Base-by-base conservation (phyloP, 805 yeast species). In the Maudiozyma turicensis region DNA sequence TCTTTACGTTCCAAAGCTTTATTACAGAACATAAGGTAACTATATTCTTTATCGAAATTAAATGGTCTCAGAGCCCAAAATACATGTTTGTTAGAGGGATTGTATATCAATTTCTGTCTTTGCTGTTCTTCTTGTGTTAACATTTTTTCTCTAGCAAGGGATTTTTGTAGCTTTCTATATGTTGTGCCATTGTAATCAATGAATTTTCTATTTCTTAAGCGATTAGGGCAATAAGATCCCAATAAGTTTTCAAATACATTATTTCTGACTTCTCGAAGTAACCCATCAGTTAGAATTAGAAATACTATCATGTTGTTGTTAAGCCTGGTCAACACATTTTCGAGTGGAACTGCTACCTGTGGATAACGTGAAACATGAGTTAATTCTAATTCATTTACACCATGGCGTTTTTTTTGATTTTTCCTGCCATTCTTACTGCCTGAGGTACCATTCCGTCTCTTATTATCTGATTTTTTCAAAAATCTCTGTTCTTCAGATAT, bases 161-260 rank as follows among this genome's bases (percentile, higher is more conserved):
- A 8, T 2, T 20, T 11, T 46, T 46, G 49, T 6, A 30, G 26
- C 8, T 5, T 13, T 44, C 33, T 44, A 44, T 49, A 46, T 10
- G 40, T 13, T 20, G 20, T 11, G 3, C 46, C 30, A 14, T 46
- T 26, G 33, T 49, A 49, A 30, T 49, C 35, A 3, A 44, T 44
- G n/a, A n/a, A 14, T 40, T 43, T 46, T 3, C 31, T 44, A 26
- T 46, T 49, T 41, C 52, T 39, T 13, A 49, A 35, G 45, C 43
- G 44, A 13, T 46, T 31, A 3, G 52, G 52, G 44, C 52, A 49
- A 29, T 49, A 49, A 8, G 39, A 46, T 3, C 52, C 52, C 11
- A 49, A 40, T 6, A 28, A 3, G 6, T n/a, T 35, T 35, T 35
- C 38, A 3, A 35, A 6, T 3, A 35, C 9, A 35, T 13, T 8